Percentiles rank a stretch among this genome's conserved stretches.
These are phyloP conservation scores for Vaccinium vitisidaea DNA, from an alignment of 148 eudicot genomes.

Conservation along the genomic window DNA sequence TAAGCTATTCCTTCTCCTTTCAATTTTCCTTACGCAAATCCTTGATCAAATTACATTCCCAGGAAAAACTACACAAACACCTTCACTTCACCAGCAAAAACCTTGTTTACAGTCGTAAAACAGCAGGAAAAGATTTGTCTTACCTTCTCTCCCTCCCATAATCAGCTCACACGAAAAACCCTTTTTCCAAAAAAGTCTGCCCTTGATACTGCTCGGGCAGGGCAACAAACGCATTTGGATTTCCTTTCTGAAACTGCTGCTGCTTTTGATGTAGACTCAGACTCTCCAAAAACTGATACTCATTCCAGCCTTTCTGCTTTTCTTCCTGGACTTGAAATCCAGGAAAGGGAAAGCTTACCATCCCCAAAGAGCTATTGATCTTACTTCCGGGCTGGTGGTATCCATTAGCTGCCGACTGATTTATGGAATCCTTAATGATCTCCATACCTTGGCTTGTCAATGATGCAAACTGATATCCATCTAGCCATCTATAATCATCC, in stretches of 20 bases:
- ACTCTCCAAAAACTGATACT: conserved; percentile 46
- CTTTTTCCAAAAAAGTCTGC: conserved; percentile 73
- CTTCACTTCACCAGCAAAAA: not conserved
- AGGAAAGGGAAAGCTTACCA: conserved; percentile 78
- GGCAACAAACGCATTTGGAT: conserved; percentile 42
- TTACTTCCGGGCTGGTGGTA: conserved; percentile 40
- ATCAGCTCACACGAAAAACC: conserved; percentile 73
- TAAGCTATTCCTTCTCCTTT: not conserved
- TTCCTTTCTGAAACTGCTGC: conserved; percentile 43
- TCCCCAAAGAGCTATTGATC: conserved; percentile 44
- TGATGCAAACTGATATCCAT: conserved; percentile 71
- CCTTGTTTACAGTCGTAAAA: not conserved
- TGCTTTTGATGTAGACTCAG: conserved; percentile 45
- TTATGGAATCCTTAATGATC: conserved; percentile 34
- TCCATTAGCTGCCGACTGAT: conserved; percentile 39
- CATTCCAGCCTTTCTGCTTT: conserved; percentile 47
- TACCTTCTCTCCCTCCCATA: conserved; percentile 33
- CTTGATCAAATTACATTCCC: not conserved
- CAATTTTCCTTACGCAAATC: not conserved
- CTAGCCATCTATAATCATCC: conserved; percentile 95
- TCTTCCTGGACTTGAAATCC: conserved; percentile 53
- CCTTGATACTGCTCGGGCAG: conserved; percentile 71
- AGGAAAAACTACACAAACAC: not conserved
- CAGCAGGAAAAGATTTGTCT: conserved; percentile 12
- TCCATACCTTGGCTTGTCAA: conserved; percentile 34